These are phyloP conservation scores for Lentinus tigrinus DNA, from an alignment of 768 basidiomycete genomes.

Conservation along the genomic window DNA sequence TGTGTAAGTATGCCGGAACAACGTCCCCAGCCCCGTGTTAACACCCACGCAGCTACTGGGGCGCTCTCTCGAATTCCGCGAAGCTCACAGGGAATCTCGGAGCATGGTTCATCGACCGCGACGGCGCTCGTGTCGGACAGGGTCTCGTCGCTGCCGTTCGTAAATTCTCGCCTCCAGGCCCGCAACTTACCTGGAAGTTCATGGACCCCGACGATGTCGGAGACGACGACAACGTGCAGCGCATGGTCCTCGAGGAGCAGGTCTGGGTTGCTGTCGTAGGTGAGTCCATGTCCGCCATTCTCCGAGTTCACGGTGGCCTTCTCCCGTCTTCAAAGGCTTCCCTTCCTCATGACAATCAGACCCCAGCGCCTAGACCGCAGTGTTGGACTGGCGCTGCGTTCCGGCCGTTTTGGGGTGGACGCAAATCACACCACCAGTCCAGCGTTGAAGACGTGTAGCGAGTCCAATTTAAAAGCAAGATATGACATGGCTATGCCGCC, in stretches of 20 bases:
- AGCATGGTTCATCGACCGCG: conserved; percentile 42
- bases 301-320: no score
- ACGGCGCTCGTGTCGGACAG: conserved; percentile 34
- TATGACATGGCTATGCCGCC: no score
- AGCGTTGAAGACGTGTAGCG: no score
- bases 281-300: conserved; percentile 15
- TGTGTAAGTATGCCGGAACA: conserved; percentile 29
- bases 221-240: conserved; percentile 28
- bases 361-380: no score
- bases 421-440: no score
- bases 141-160: conserved; percentile 28
- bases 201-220: conserved; percentile 23
- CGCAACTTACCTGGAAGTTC: conserved; percentile 24
- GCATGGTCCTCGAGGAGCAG: conserved; percentile 36
- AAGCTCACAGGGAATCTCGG: conserved; percentile 30
- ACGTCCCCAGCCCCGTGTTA: conserved; percentile 1
- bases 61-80: conserved; percentile 22
- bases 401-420: no score
- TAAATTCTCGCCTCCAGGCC: conserved; percentile 22
- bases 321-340: neutral
- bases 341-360: no score
- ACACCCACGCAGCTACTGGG: conserved; percentile 24
- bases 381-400: no score
- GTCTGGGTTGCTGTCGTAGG: conserved; percentile 44
- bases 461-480: no score